phyloP scores from a whole-genome alignment of 176 grass and related monocot genomes.

The Themeda triandra region DNA sequence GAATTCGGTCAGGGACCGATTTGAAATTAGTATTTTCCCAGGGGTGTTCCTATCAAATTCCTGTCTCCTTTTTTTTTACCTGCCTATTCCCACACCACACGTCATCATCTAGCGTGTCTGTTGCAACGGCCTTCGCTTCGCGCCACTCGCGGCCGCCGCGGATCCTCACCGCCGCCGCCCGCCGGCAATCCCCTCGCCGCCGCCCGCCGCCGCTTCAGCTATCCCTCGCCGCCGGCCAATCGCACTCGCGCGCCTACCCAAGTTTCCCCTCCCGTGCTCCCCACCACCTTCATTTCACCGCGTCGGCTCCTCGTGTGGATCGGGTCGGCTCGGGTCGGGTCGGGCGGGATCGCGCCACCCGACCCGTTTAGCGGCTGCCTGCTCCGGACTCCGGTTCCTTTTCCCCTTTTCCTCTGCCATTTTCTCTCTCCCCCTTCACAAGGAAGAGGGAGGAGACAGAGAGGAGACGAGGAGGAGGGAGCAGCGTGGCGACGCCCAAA shows the following conservation, averaged over 20 bases:
- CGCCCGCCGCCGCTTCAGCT: too few species aligned
- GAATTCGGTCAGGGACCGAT: not conserved
- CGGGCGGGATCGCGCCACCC: not conserved
- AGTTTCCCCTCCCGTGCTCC: not conserved
- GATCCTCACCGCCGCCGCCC: not conserved
- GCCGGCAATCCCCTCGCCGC: not conserved
- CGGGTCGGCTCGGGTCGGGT: not conserved
- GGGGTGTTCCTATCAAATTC: not conserved
- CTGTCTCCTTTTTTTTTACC: not conserved
- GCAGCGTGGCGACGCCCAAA: conserved; percentile 41
- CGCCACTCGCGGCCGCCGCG: not conserved
- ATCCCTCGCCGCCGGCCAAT: not conserved
- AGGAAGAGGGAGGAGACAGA: not conserved
- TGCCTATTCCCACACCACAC: not conserved
- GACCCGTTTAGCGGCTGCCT: conserved; percentile 16
- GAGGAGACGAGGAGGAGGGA: not conserved
- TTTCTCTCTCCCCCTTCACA: not conserved
- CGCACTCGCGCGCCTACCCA: not conserved
- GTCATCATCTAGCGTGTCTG: conserved; percentile 10
- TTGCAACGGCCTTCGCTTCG: not conserved
- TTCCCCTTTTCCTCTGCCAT: conserved; percentile 24
- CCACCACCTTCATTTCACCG: not conserved
- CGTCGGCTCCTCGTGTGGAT: not conserved
- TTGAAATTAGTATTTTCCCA: fast-evolving
- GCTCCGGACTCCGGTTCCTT: not conserved